Base-by-base conservation (phyloP, 352 stramenopile species). In the Globisporangium nunn region DNA sequence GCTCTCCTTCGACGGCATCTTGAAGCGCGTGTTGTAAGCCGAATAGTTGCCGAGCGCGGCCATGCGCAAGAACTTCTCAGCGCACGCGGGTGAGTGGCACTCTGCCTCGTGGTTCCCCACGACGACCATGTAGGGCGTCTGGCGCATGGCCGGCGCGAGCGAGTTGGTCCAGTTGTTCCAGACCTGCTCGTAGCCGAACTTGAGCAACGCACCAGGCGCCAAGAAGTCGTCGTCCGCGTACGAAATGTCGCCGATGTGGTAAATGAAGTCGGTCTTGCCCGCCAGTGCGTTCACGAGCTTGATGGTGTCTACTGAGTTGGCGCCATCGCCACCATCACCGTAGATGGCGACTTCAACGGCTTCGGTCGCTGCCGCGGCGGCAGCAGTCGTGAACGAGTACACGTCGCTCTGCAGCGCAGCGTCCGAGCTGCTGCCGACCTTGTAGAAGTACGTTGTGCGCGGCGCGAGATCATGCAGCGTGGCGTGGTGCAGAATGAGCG, bases 51-150 rank as follows among this genome's bases (percentile, higher is more conserved):
- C 68, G 15, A 96, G 60, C 23, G 23, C 23, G 23, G 23, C 23
- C 23, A 11, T 70, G 63, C 35, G 49, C 28, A 78, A 87, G 4
- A 81, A 1, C 2, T 80, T 52, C 23, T 23, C 23, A 1, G 23
- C 23, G 48, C 86, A 96, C 6, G 41, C 29, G 0, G 81, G 74
- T 23, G 77, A 91, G 62, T 94, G 78, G 59, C 86, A 96, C 61
- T 96, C 85, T 10, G 84, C 82, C 52, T 96, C 88, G 67, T 96
- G 88, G 66, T 96, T 96, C 28, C 87, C 87, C 3, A 85, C 69
- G 6, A 76, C 37, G 15, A 91, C 80, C 85, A 96, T 95, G 72
- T 93, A 96, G 30, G 88, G 84, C 43, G 87, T 52, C 14, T 63
- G 28, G n/a, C 50, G 63, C 74, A 83, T 86, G 48, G 80, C 43